A percentile compares a stretch with the other conserved stretches of the same genome.
Conservation (phyloP, 2,329 filamentous ascomycete species). For the Dothiorella sarmentorum region DNA sequence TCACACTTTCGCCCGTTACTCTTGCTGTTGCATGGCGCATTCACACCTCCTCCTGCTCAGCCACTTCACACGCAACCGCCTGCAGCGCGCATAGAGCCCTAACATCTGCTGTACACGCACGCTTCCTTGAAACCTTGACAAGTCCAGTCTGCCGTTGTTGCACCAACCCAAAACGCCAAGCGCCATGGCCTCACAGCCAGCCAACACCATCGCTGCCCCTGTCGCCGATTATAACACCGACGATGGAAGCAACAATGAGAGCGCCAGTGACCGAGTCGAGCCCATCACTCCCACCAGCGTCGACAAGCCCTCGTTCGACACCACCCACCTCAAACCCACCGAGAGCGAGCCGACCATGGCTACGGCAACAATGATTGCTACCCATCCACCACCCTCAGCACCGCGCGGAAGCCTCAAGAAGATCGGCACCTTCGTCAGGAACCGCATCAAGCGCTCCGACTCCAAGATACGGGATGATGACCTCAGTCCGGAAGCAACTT, state of each 20-base stretch:
- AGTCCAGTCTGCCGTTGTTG: too few species aligned
- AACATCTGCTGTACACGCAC: not conserved
- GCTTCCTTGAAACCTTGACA: not conserved
- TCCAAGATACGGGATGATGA: not conserved
- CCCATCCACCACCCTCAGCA: not conserved
- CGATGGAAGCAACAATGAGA: slow-evolving; percentile 36
- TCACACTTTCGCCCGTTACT: not conserved
- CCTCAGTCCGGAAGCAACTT: not conserved
- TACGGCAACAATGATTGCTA: not conserved
- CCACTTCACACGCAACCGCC: not conserved
- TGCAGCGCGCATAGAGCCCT: not conserved
- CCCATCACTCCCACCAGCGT: slow-evolving; percentile 39
- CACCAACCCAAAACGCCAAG: not conserved
- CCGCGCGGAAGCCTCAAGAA: slow-evolving; percentile 14
- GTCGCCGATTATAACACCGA: slow-evolving; percentile 22
- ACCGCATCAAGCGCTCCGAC: slow-evolving; percentile 28
- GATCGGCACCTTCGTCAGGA: slow-evolving; percentile 32
- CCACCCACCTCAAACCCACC: not conserved
- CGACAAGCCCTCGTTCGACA: not conserved
- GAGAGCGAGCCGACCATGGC: slow-evolving; percentile 26
- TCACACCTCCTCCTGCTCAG: not conserved
- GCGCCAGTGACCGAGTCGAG: slow-evolving; percentile 38
- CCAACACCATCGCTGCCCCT: not conserved
- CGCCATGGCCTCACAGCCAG: not conserved
- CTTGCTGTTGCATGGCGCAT: not conserved